phyloP scores from a whole-genome alignment of 225 moss, liverwort and hornwort species.

The Ulota crispa region DNA sequence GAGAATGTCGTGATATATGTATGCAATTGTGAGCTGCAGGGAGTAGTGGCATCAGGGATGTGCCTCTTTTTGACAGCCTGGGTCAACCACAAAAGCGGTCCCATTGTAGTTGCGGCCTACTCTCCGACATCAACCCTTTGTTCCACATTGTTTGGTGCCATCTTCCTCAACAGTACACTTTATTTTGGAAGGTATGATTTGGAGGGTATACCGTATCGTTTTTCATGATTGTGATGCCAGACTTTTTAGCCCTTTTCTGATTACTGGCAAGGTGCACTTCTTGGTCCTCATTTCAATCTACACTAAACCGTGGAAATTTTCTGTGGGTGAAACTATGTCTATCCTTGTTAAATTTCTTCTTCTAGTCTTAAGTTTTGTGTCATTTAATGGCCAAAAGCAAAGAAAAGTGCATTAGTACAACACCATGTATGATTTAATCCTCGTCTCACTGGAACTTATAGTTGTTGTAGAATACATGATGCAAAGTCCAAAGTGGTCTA shows the following conservation, averaged over 20 bases:
- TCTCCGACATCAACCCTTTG: slow-evolving; percentile 57
- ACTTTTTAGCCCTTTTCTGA: background rate
- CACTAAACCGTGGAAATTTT: background rate
- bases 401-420: background rate
- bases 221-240: background rate
- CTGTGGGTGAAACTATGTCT: background rate
- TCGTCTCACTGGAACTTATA: background rate
- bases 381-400: background rate
- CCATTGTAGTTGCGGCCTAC: slow-evolving; percentile 67
- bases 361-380: background rate
- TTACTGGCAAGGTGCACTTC: background rate
- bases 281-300: background rate
- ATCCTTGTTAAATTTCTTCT: too few species aligned
- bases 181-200: slow-evolving; percentile 59
- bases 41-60: slow-evolving; percentile 59
- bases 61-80: slow-evolving; percentile 59
- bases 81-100: slow-evolving; percentile 66
- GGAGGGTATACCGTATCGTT: background rate
- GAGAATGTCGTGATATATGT: background rate
- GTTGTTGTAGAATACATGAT: background rate
- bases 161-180: slow-evolving; percentile 57
- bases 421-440: background rate
- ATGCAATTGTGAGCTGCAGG: slow-evolving; percentile 38
- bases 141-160: slow-evolving; percentile 42
- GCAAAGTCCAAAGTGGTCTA: background rate